Conservation (phyloP, 345 rosid species). For the Brassica juncea region DNA sequence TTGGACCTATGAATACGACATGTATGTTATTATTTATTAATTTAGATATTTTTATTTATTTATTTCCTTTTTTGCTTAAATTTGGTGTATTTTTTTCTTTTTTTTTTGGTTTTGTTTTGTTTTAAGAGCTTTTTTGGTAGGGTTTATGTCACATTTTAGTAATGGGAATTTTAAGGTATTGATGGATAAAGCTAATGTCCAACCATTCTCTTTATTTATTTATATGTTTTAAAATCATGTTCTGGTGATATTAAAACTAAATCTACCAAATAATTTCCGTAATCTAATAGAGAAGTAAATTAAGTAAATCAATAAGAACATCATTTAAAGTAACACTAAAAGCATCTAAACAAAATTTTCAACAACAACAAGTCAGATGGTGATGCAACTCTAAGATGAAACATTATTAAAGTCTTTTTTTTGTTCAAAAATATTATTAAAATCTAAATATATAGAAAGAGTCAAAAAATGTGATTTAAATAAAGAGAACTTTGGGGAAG, state of each 20-base stretch:
- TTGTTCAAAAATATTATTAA: not conserved
- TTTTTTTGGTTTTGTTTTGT: not conserved
- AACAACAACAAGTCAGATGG: not conserved
- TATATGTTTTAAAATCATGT: not conserved
- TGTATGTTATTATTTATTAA: not conserved
- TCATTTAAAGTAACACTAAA: not conserved
- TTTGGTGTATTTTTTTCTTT: no score
- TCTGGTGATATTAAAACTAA: not conserved
- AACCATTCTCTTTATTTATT: constrained; percentile 5
- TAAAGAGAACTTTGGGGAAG: not conserved
- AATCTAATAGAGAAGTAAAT: not conserved
- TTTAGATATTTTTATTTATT: no score
- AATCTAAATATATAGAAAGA: not conserved
- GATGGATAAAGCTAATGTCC: constrained; percentile 11
- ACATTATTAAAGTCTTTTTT: no score
- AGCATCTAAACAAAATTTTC: not conserved
- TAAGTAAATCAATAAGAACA: not conserved
- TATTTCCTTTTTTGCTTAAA: no score
- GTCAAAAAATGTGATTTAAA: not conserved
- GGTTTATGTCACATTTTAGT: constrained; percentile 9
- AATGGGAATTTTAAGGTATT: not conserved
- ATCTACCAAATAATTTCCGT: not conserved
- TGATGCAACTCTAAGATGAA: not conserved
- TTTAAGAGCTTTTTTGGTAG: not conserved
- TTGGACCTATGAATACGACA: constrained; percentile 54